Base-by-base conservation (phyloP, 345 rosid species). In the Euphorbia tirucalli region DNA sequence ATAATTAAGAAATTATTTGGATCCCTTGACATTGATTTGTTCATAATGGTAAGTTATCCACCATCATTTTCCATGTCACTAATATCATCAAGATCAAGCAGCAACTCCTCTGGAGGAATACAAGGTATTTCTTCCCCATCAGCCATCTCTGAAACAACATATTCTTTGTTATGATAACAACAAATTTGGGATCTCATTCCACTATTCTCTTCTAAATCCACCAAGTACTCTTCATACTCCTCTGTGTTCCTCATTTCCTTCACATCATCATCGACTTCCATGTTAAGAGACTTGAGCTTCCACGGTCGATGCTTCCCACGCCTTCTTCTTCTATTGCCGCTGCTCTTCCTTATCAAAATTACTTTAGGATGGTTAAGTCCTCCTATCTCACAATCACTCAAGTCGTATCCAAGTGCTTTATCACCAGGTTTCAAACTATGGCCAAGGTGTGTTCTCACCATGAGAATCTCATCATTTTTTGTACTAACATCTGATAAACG, bases 141-240 rank as follows among this genome's bases (percentile, higher is more conserved):
- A 7, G 90, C 75, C 61, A 87, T 77, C 76, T 87, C 88, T 0
- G 92, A 85, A n/a, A 84, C 81, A 71, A 86, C 83, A 75, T 87
- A 85, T 0, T 86, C 90, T 69, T 62, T 81, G 73, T 87, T 63
- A 58, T 66, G 84, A 77, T 86, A 89, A 58, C 86, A 35, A 0
- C 89, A 83, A 27, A 87, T 56, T 61, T 89, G 77, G 70, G 77
- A 81, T 81, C 86, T 80, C 67, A 86, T 57, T 18, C 85, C 89
- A 43, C 85, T 84, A 77, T 86, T 85, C 71, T 88, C 89, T 41
- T 85, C 89, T 71, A 87, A 64, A 55, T 87, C 90, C 35, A 86
- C 85, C 85, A 79, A 74, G 83, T 85, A 87, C 74, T 82, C 76
- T 60, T 85, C 89, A 57, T 88, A 86, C n/a, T 67, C 85, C 71